Percentiles rank a stretch among this genome's conserved stretches.
Evolutionary conservation across 1,284 basidiomycete genomes (phyloP).

Genomic region (Puccinia brachypodii): DNA sequence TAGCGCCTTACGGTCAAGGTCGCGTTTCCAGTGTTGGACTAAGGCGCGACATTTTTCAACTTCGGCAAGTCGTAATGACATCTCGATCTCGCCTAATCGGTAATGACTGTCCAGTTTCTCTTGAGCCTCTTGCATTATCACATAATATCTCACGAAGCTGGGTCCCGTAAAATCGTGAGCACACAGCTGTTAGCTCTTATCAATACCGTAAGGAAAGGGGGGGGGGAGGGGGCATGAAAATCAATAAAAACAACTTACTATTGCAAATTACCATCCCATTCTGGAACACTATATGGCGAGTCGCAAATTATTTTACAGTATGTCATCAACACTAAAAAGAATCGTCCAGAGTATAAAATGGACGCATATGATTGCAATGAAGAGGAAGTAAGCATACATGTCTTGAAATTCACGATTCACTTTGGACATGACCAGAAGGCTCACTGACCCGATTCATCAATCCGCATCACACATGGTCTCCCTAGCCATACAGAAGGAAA

Average conservation of each 20-base stretch:
- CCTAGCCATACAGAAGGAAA: background rate
- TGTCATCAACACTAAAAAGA: constrained; percentile 14
- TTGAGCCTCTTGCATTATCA: constrained; percentile 36
- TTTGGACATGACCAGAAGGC: background rate
- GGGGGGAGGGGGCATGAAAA: background rate
- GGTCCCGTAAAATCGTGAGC: background rate
- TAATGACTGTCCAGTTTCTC: constrained; percentile 39
- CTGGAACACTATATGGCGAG: constrained; percentile 26
- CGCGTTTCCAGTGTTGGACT: constrained; percentile 14
- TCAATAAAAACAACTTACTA: background rate
- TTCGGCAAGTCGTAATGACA: background rate
- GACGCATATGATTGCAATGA: background rate
- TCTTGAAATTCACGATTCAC: no score
- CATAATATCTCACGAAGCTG: constrained; percentile 41
- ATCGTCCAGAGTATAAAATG: background rate
- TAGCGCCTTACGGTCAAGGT: constrained; percentile 10
- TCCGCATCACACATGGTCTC: constrained; percentile 40
- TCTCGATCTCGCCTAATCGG: constrained; percentile 24
- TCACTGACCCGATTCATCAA: constrained; percentile 17
- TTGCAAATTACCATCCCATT: constrained; percentile 30
- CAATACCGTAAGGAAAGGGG: background rate
- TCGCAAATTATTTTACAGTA: constrained; percentile 38
- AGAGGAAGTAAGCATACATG: background rate
- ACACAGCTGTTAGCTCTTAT: background rate
- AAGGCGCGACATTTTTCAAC: constrained; percentile 25